A percentile compares a stretch with the other conserved stretches of the same genome.
These are phyloP conservation scores for Rosellinia necatrix DNA, from an alignment of 2,329 filamentous ascomycete species.

Conservation along the genomic window DNA sequence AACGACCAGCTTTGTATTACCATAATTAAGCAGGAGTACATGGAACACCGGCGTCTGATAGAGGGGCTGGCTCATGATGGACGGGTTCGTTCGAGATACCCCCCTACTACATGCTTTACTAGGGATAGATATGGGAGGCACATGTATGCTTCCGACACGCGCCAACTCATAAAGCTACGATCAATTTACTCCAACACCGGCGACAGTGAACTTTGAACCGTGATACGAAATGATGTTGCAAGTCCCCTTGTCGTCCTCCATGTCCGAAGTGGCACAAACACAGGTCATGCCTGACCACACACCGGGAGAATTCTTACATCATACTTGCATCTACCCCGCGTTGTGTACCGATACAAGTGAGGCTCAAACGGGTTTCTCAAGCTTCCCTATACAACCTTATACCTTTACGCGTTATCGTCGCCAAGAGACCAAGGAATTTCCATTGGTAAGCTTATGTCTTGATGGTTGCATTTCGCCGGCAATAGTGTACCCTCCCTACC, in stretches of 20 bases:
- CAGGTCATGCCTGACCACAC: not conserved
- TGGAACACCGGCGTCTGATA: slow-evolving; percentile 25
- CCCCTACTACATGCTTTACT: slow-evolving; percentile 23
- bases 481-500: too few relatives aligned
- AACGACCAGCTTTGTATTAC: slow-evolving; percentile 23
- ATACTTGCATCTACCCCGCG: slow-evolving; percentile 3
- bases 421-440: not conserved
- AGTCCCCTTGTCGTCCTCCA: not conserved
- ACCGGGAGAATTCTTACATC: not conserved
- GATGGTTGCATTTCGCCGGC: not conserved
- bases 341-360: too few relatives aligned
- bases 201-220: not conserved
- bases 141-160: not conserved
- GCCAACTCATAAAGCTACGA: not conserved
- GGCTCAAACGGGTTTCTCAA: too few relatives aligned
- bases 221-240: not conserved
- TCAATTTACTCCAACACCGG: not conserved
- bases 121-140: slow-evolving; percentile 20
- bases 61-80: slow-evolving; percentile 22
- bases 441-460: not conserved
- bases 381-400: too few relatives aligned
- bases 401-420: too few relatives aligned
- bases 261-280: not conserved
- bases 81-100: slow-evolving; percentile 31
- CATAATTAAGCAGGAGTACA: slow-evolving; percentile 19